Base-by-base conservation (phyloP, 2,329 filamentous ascomycete genomes). In the Xylaria sp. region DNA sequence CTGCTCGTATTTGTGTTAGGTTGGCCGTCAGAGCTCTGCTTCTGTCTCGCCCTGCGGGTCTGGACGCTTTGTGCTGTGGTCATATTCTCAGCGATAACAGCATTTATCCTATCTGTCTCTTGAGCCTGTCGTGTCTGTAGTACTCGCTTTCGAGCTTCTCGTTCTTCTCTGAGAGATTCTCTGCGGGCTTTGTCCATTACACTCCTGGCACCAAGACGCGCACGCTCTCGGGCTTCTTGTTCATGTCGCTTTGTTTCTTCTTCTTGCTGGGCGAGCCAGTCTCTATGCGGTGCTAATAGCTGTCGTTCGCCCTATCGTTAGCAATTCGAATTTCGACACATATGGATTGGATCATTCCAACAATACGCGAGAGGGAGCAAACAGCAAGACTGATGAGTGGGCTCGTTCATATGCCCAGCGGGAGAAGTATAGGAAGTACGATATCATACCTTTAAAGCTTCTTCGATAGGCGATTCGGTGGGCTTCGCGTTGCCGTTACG, bases 361-460 rank as follows among this genome's bases (percentile, higher is more conserved):
- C 12, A 3, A 7, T 41, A 23, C 18, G 39, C 1, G 10, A 8
- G 7, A 15, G 23, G 3, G 5, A 12, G 6, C 12, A 36, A n/a
- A n/a, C 18, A 6, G 3, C 3, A 57, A 55, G 1, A 10, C 8
- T 49, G 43, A 8, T 28, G 18, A 20, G 5, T 51, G 6, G 23
- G 20, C 28, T 9, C 36, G 10, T 20, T 31, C 9, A 6, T 3
- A n/a, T 4, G 23, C 20, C 31, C 23, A 18, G 10, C 9, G 0
- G 25, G 36, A 33, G 15, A 18, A 1, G 23, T 31, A 31, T 28
- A 28, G 28, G 33, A 23, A 56, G 25, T 41, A 2, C 5, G 2
- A 33, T 13, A 51, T 43, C 67, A 39, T 66, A 69, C 67, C 59
- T 59, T 15, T 4, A 49, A 7, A 43, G 58, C 63, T 51, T 66